Base-by-base conservation (phyloP, 768 basidiomycete genomes). In the Lactarius trivialis region DNA sequence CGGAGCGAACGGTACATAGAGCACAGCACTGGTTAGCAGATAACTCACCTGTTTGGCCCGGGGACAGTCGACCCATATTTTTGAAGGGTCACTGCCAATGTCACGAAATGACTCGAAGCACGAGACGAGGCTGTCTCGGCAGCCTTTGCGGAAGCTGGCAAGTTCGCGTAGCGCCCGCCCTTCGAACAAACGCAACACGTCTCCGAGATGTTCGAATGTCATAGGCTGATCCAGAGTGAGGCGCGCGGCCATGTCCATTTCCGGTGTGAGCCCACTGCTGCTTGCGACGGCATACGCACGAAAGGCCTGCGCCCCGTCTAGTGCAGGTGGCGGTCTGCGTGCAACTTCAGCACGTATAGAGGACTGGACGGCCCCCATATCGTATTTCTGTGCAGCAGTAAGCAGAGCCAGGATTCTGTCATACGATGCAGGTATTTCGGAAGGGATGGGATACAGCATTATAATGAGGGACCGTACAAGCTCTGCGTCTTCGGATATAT, bases 351-450 rank as follows among this genome's bases (percentile, higher is more conserved):
- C 41, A 7, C 56, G 56, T 15, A 59, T 59, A n/a, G 3, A 8
- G 30, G 32, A 49, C 33, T 36, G 36, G 30, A 63, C 39, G 45
- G 30, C n/a, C 12, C 24, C 37, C 62, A 72, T 68, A 7, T 70
- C 56, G 58, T 71, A 72, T 56, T 73, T 73, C 32, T 51, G 34
- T 1, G 65, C 63, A 3, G 68, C 65, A 1, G 60, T 60, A 11
- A 69, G 51, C 15, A 67, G 54, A 14, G 7, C 41, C 30, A 56
- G 26, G 2, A 59, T 34, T 2, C 17, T 26, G 17, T 26, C 45
- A 17, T 7, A 55, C 0, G 19, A 51, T 12, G 2, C 15, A n/a
- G 53, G 57, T 17, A 55, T 6, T 2, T 28, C 15, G 28, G 32
- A 32, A 12, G 41, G n/a, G 41, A 43, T n/a, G 41, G 41, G n/a